phyloP scores from a whole-genome alignment of 2,329 filamentous ascomycete species.

The Aspergillus neotritici region DNA sequence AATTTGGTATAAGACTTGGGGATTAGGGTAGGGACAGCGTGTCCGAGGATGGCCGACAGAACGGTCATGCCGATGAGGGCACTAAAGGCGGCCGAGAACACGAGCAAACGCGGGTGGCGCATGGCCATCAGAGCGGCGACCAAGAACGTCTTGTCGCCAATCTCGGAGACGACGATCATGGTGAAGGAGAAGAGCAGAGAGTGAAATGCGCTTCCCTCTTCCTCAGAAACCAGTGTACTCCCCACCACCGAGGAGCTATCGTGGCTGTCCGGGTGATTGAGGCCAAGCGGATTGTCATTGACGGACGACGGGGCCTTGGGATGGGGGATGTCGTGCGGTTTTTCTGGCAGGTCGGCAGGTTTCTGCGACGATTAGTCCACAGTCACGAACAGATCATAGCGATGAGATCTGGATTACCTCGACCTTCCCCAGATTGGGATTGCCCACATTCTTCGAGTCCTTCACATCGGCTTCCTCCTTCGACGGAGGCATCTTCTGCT shows the following conservation, averaged over 20 bases:
- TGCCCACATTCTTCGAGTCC: conserved; percentile 31
- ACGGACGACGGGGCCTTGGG: conserved; percentile 52
- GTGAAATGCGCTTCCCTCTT: conserved; percentile 64
- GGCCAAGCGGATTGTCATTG: conserved; percentile 31
- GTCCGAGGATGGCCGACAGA: conserved; percentile 84
- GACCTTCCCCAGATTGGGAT: conserved; percentile 42
- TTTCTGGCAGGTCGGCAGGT: conserved; percentile 72
- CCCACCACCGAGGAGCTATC: conserved; percentile 30
- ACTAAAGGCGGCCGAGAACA: conserved; percentile 90
- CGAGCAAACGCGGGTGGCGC: conserved; percentile 88
- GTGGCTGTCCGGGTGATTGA: conserved; percentile 12
- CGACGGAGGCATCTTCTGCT: conserved; percentile 55
- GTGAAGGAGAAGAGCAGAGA: conserved; percentile 88
- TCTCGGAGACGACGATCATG: conserved; percentile 95
- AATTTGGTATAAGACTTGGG: conserved; percentile 88
- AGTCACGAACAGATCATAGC: background rate
- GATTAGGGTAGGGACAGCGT: conserved; percentile 83
- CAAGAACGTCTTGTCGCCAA: conserved; percentile 97
- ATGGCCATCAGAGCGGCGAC: conserved; percentile 98
- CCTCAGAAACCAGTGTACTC: conserved; percentile 28
- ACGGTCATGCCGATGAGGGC: conserved; percentile 93
- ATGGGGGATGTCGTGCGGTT: conserved; percentile 66
- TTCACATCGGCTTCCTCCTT: conserved; percentile 32
- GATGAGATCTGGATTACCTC: conserved; percentile 47
- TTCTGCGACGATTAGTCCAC: conserved; percentile 50